Evolutionary conservation across 164 flowering plant species (phyloP), one percentile per base, ranked within the genome.

Genomic region (Buxus sempervirens): DNA sequence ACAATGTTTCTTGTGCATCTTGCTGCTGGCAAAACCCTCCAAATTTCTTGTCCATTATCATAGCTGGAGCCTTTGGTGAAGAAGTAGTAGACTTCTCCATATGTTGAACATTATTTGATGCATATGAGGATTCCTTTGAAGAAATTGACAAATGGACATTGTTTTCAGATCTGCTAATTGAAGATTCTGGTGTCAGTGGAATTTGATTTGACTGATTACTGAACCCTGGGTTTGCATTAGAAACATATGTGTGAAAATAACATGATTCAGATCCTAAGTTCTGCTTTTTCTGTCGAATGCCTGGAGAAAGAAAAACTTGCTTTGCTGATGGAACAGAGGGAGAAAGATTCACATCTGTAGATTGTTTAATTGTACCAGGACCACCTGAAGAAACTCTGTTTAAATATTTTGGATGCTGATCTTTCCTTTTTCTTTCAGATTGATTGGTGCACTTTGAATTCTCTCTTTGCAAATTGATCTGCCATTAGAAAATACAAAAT

Each of bases 31-130:
- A 53, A 26, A 57, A 22, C 38, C 66, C 77, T 41, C 62, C 82
- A 55, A 71, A 69, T 56, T 74, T 84, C 60, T 76, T 75, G 62
- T 67, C 70, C 9, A 63, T 61, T 58, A 26, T 60, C 26, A 62
- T 24, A 54, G 66, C 28, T 55, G 76, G 64, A 76, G 60, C 36
- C 63, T 75, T 74, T 53, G 68, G 72, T 36, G 70, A 64, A 76
- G 70, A 74, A 75, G 70, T 72, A 57, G 63, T 66, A 72, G 81
- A 61, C 53, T 76, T 79, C 67, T 78, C 79, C 67, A 64, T 55
- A 38, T 82, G 64, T 36, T 60, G 79, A 21, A 72, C 68, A 59
- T 76, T 82, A 70, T 78, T 80, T 48, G 86, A 82, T 68, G 82
- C 78, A 75, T 72, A 72, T 63, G 83, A 77, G 16, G 80, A 68